Evolutionary conservation across 306 rosid genomes (phyloP), one percentile per base, ranked within the genome.

Genomic region (Acmispon strigosus): DNA sequence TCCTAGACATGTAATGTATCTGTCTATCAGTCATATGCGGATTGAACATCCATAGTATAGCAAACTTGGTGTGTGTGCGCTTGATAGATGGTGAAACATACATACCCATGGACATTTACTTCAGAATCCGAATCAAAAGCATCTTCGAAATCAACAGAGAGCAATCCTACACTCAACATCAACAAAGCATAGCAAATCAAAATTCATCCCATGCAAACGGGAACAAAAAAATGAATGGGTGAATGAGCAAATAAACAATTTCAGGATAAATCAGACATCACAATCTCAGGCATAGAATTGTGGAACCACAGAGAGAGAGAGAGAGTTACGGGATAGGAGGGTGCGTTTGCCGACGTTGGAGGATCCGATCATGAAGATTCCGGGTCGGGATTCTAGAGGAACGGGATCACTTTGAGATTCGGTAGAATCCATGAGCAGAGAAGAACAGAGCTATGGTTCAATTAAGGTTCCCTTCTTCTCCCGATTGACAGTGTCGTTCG

Each of bases 341-440:
- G 96, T 86, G 76, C 90, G 91, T 80, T 92, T 90, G 83, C 90
- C 96, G 43, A 85, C 96, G 62, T 76, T 84, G 72, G 98, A 75
- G 67, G 90, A 73, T 64, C 98, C 98, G 12, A 92, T 51, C 10
- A 92, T 41, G 72, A 90, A 75, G 71, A 90, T 76, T 54, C 83
- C 90, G 1, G 98, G 96, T 63, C 91, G 85, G 52, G 65, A 85
- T 63, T 85, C 86, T 22, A 82, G 74, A 80, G 82, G 45, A 69
- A 32, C n/a, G 8, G 74, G 68, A 69, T 78, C 80, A 47, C 62
- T 51, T 44, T 12, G 82, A 42, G 78, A 66, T 50, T 68, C 57
- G 29, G 48, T 62, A 44, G 62, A 50, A 34, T 55, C 71, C 85
- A 77, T 80, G 19, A 22, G 58, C 37, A 0, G 37, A 32, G 37